Base-by-base conservation (phyloP, 2,329 filamentous ascomycete genomes). In the Diaporthe nobilis region DNA sequence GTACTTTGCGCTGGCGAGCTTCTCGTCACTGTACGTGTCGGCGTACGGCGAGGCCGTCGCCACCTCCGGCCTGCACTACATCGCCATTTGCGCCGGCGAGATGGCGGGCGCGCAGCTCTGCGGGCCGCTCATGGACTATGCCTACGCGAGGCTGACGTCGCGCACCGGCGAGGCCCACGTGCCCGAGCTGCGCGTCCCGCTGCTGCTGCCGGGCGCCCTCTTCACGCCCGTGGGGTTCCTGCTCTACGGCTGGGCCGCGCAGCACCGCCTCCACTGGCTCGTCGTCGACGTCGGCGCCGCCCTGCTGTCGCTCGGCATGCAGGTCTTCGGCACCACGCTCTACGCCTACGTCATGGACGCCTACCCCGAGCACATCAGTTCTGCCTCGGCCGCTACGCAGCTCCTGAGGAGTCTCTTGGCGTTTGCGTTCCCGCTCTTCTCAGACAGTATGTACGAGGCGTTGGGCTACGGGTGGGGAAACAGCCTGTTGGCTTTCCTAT, bases 11-110 rank as follows among this genome's bases (percentile, higher is more conserved):
- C 86, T 94, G 0, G 89, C 90, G 0, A 92, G 89, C 2, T 93
- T 93, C 78, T 89, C 92, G 0, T 79, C 82, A 0, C 0, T 94
- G 91, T 90, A 85, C 82, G 2, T 78, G 80, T 0, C 82, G 85
- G 58, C 58, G 20, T 94, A 94, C 79, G 80, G 86, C 72, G 86
- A 92, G 79, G 87, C 87, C 0, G 85, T 88, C 13, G 88, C 90
- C 71, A 90, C 90, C 39, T 90, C 89, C n/a, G 90, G 90, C 0
- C 81, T 94, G 0, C 92, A 93, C 81, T 93, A 92, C 82, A 87
- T 93, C 55, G 89, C 92, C 13, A 87, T 91, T 28, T 91, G 90
- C 0, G 55, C 93, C 0, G 93, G 93, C 1, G 93, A 93, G 82
- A 86, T 92, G 73, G 81, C 89, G 0, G 91, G 88, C 10, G 85